These are phyloP conservation scores for Avena sativa DNA, from an alignment of 176 grass and related monocot genomes.

Conservation along the genomic window DNA sequence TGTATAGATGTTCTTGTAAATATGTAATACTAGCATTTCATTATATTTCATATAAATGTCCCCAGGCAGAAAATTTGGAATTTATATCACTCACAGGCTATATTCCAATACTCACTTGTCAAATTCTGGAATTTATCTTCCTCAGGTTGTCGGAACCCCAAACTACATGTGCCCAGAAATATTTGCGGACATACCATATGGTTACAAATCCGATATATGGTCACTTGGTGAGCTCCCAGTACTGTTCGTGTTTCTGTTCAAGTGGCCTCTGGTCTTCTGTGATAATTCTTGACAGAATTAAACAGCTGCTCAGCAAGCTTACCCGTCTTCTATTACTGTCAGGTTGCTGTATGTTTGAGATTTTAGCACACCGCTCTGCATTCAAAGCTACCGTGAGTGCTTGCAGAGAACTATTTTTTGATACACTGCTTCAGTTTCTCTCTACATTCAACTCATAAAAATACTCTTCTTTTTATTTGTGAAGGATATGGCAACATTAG, in stretches of 20 bases:
- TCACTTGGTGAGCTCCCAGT: conserved; percentile 63
- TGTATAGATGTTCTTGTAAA: background rate
- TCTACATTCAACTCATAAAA: conserved; percentile 20
- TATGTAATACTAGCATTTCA: background rate
- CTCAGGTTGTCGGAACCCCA: conserved; percentile 84
- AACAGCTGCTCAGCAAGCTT: conserved; percentile 8
- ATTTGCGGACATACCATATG: conserved; percentile 84
- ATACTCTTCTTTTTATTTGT: conserved; percentile 30
- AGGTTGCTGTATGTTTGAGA: conserved; percentile 99
- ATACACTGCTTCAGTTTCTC: conserved; percentile 6
- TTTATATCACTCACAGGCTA: background rate
- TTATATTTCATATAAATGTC: background rate
- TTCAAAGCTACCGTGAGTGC: conserved; percentile 80
- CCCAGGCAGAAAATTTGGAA: background rate
- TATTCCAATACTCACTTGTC: background rate
- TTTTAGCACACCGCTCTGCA: conserved; percentile 79
- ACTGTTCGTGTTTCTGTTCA: background rate
- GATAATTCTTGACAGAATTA: conserved; percentile 15
- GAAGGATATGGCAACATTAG: conserved; percentile 81
- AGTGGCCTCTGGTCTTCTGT: background rate
- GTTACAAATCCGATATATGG: conserved; percentile 91
- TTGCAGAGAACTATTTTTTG: background rate
- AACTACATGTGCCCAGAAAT: conserved; percentile 96
- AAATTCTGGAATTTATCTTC: conserved; percentile 5
- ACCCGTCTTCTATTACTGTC: conserved; percentile 27